Conservation (phyloP, 768 basidiomycete genomes). For the Ramaria sp. region DNA sequence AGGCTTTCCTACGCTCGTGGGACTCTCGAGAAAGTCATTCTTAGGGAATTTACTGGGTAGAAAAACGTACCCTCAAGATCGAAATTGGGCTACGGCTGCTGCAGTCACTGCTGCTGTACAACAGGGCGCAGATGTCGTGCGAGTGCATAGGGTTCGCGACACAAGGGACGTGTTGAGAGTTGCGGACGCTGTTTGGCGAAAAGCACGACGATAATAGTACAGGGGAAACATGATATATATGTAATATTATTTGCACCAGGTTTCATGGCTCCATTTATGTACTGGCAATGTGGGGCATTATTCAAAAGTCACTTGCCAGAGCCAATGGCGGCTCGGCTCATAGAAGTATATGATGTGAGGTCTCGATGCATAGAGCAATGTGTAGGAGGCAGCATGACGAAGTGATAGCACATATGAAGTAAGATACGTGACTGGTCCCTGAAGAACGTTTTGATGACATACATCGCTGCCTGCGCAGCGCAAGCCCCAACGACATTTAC, state of each 20-base stretch:
- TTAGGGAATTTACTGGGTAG: constrained; percentile 60
- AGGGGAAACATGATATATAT: too few species aligned
- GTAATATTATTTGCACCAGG: too few species aligned
- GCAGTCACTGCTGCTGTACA: constrained; percentile 65
- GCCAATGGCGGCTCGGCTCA: too few species aligned
- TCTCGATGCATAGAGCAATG: background rate
- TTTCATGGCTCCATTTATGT: too few species aligned
- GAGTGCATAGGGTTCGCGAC: constrained; percentile 73
- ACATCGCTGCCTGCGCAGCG: background rate
- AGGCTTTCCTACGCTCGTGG: constrained; percentile 62
- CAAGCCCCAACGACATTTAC: constrained; percentile 23
- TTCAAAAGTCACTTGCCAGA: too few species aligned
- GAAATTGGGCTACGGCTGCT: constrained; percentile 72
- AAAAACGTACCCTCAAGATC: constrained; percentile 50
- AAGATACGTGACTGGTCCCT: background rate
- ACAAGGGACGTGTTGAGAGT: constrained; percentile 68
- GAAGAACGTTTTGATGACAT: background rate
- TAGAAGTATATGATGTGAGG: too few species aligned
- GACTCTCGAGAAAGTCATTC: constrained; percentile 78
- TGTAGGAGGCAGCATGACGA: background rate
- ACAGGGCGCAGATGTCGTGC: constrained; percentile 58
- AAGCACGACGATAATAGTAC: background rate
- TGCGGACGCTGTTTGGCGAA: constrained; percentile 46
- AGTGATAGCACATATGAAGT: background rate
- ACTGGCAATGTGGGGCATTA: too few species aligned